phyloP scores from a whole-genome alignment of 306 rosid species.

The Quercus aquifolioides region DNA sequence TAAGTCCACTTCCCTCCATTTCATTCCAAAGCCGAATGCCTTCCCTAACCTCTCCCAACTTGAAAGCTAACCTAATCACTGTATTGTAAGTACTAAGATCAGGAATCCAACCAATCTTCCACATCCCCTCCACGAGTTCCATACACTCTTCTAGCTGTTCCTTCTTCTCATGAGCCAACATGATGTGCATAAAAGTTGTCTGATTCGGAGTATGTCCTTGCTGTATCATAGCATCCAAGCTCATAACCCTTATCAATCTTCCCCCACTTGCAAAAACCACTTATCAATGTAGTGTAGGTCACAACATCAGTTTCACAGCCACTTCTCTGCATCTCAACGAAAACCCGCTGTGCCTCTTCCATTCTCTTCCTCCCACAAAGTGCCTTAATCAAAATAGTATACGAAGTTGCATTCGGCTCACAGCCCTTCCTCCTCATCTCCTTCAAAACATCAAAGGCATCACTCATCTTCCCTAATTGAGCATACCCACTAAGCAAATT shows the following conservation, averaged over 20 bases:
- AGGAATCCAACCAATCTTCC: slow-evolving; percentile 66
- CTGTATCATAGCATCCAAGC: slow-evolving; percentile 72
- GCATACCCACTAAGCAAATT: slow-evolving; percentile 71
- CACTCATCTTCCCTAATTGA: slow-evolving; percentile 67
- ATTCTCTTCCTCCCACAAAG: slow-evolving; percentile 59
- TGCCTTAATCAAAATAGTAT: slow-evolving; percentile 71
- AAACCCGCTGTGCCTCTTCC: slow-evolving; percentile 73
- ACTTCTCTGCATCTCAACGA: slow-evolving; percentile 68
- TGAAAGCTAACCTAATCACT: slow-evolving; percentile 71
- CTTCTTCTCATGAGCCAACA: slow-evolving; percentile 83
- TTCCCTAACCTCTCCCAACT: slow-evolving; percentile 71
- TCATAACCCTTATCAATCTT: slow-evolving; percentile 68
- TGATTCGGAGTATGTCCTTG: slow-evolving; percentile 63
- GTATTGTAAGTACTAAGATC: slow-evolving; percentile 64
- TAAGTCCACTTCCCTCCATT: slow-evolving; percentile 57
- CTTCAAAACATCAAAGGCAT: slow-evolving; percentile 69
- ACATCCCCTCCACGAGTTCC: slow-evolving; percentile 71
- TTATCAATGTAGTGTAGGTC: slow-evolving; percentile 68
- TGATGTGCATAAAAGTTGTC: slow-evolving; percentile 56
- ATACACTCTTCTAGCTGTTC: slow-evolving; percentile 78
- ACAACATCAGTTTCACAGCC: slow-evolving; percentile 67
- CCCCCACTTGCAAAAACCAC: slow-evolving; percentile 85
- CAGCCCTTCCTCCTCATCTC: slow-evolving; percentile 71
- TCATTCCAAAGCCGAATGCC: slow-evolving; percentile 73
- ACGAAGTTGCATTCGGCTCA: slow-evolving; percentile 60